These are phyloP conservation scores for Escovopsis weberi DNA, from an alignment of 2,329 filamentous ascomycete genomes.

Conservation along the genomic window DNA sequence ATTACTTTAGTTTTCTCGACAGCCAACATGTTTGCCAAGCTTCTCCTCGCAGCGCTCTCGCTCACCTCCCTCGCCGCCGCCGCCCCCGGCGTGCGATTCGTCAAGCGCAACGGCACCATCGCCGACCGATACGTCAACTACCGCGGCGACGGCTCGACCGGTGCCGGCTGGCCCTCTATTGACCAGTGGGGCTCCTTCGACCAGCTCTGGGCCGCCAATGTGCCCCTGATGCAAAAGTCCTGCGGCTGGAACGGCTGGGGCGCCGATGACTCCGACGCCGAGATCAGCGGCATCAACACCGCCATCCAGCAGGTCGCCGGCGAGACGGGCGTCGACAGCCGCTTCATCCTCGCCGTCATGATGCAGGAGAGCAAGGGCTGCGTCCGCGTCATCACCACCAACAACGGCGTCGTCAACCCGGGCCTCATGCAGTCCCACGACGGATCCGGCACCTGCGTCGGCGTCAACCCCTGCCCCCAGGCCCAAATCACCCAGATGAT, in stretches of 20 bases:
- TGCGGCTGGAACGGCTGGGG: constrained; percentile 9
- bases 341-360: constrained; percentile 28
- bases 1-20: neutral
- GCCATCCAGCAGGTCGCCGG: constrained; percentile 19
- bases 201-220: constrained; percentile 9
- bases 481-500: constrained; percentile 17
- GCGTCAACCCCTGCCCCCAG: constrained; percentile 16
- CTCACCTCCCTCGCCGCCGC: constrained; percentile 4
- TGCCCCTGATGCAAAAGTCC: constrained; percentile 7
- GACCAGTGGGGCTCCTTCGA: constrained; percentile 8
- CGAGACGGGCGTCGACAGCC: constrained; percentile 19
- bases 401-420: constrained; percentile 27
- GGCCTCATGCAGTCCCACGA: constrained; percentile 27
- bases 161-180: constrained; percentile 10
- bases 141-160: constrained; percentile 10
- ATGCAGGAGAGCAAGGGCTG: constrained; percentile 32
- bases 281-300: constrained; percentile 21
- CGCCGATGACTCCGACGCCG: constrained; percentile 3
- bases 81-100: neutral
- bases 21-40: constrained; percentile 4
- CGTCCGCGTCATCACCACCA: constrained; percentile 26
- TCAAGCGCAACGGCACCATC: neutral
- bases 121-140: constrained; percentile 8
- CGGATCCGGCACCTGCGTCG: constrained; percentile 23
- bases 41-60: constrained; percentile 2